Evolutionary conservation across 768 basidiomycete genomes (phyloP).

Genomic region (Lactarius psammicola): DNA sequence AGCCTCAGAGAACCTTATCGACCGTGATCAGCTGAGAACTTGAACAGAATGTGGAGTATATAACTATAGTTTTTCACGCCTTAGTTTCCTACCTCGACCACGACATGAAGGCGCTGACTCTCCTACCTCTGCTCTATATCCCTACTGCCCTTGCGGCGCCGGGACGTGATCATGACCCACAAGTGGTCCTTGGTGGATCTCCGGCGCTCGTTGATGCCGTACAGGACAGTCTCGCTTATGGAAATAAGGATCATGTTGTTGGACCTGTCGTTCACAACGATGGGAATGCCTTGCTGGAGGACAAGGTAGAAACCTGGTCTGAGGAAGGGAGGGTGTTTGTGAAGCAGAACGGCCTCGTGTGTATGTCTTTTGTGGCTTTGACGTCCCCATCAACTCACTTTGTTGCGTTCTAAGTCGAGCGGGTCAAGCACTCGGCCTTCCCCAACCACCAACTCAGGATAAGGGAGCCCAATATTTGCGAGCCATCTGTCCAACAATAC

Average conservation of each 20-base stretch:
- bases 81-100: not conserved
- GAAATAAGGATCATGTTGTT: slow-evolving; percentile 27
- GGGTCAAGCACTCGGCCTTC: slow-evolving; percentile 41
- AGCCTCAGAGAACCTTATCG: no score
- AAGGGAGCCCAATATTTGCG: slow-evolving; percentile 48
- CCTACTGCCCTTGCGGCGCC: slow-evolving; percentile 42
- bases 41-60: not conserved
- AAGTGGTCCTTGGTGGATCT: slow-evolving; percentile 43
- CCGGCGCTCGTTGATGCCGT: slow-evolving; percentile 26
- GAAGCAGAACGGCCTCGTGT: slow-evolving; percentile 64
- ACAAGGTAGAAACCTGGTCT: slow-evolving; percentile 55
- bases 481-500: slow-evolving; percentile 49
- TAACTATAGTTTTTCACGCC: not conserved
- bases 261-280: slow-evolving; percentile 42
- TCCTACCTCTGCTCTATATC: slow-evolving; percentile 40
- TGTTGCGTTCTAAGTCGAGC: slow-evolving; percentile 38
- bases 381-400: not conserved
- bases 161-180: slow-evolving; percentile 43
- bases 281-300: slow-evolving; percentile 44
- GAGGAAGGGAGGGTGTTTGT: slow-evolving; percentile 64
- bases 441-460: slow-evolving; percentile 41
- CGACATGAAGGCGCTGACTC: slow-evolving; percentile 42
- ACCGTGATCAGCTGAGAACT: not conserved
- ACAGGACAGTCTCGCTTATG: slow-evolving; percentile 17
- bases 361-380: slow-evolving; percentile 42